Conservation (phyloP, 441 rosid species). For the Eruca vesicaria region DNA sequence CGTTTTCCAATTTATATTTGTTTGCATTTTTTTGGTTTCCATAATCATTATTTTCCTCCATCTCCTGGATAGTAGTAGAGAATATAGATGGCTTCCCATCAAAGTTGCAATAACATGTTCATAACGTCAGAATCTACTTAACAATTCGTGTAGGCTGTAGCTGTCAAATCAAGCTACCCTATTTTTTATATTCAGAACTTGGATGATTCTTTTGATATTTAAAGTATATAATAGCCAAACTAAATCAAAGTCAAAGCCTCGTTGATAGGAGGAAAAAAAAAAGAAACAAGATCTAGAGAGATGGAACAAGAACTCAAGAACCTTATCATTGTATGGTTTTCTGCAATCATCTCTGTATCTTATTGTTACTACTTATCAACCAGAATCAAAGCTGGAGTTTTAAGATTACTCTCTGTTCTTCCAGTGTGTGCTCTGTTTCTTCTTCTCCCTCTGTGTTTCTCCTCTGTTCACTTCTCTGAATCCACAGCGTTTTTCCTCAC, state of each 20-base stretch:
- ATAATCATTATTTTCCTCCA: too few species aligned
- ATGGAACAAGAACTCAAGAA: slow-evolving; percentile 39
- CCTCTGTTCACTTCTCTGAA: slow-evolving; percentile 39
- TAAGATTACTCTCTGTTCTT: slow-evolving; percentile 39
- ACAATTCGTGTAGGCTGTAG: too few species aligned
- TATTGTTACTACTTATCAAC: slow-evolving; percentile 39
- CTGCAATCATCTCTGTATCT: slow-evolving; percentile 25
- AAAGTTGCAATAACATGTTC: too few species aligned
- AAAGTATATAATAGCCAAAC: background rate
- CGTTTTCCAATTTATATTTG: too few species aligned
- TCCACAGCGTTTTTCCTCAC: slow-evolving; percentile 41
- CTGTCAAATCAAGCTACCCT: too few species aligned
- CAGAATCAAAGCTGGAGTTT: slow-evolving; percentile 30
- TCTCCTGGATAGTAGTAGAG: too few species aligned
- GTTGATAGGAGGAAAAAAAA: background rate
- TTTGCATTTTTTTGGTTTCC: too few species aligned
- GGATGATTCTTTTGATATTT: background rate
- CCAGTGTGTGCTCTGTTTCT: slow-evolving; percentile 41
- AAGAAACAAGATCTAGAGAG: background rate
- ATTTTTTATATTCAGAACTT: too few species aligned
- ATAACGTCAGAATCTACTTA: too few species aligned
- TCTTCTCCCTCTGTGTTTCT: slow-evolving; percentile 39
- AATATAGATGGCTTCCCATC: too few species aligned
- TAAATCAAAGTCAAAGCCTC: background rate
- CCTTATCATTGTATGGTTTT: slow-evolving; percentile 35